Percentiles rank a stretch among this genome's conserved stretches.
These are phyloP conservation scores for Arabidopsis thaliana DNA, from an alignment of 345 rosid genomes.

Conservation along the genomic window TAIR10.1 NC_003071.7:14608001-14608500, in stretches of 20 bases:
- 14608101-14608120: conserved; percentile 87
- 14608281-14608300: conserved; percentile 4
- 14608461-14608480: conserved; percentile 35
- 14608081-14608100: conserved; percentile 84
- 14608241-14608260: conserved; percentile 89
- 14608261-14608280: conserved; percentile 88
- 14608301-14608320: background rate
- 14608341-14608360: background rate
- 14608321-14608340: background rate
- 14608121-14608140: conserved; percentile 79
- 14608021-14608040: background rate
- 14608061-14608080: conserved; percentile 72
- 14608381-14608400: conserved; percentile 19
- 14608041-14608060: conserved; percentile 10
- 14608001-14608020: conserved; percentile 31
- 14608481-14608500: conserved; percentile 60
- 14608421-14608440: background rate
- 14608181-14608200: conserved; percentile 74
- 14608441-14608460: conserved; percentile 11
- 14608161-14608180: conserved; percentile 69
- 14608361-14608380: background rate
- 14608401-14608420: background rate
- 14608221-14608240: conserved; percentile 76
- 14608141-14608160: conserved; percentile 80
- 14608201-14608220: conserved; percentile 56